These are phyloP conservation scores for Triglochin maritima DNA, from an alignment of 106 monocot species.

Conservation along the genomic window DNA sequence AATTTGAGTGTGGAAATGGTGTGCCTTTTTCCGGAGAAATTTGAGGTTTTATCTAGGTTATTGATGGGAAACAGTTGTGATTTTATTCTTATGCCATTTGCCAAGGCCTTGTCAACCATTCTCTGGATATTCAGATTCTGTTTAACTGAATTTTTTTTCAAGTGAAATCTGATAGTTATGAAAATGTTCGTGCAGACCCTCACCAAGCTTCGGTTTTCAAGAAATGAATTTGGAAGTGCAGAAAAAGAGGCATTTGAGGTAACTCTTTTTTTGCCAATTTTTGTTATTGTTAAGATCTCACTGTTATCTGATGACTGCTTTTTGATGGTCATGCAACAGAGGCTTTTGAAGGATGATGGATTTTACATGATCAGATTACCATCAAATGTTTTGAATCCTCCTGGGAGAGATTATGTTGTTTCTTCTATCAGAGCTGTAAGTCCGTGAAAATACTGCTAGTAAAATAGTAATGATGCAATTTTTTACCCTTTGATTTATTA, in stretches of 20 bases:
- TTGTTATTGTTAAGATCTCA: not conserved
- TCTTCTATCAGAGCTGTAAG: constrained; percentile 98
- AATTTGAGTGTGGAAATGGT: no score
- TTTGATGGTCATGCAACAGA: constrained; percentile 25
- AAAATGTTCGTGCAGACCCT: constrained; percentile 32
- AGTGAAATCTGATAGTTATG: no score
- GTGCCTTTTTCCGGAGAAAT: no score
- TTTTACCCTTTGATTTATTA: no score
- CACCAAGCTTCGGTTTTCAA: constrained; percentile 80
- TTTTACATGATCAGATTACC: constrained; percentile 80
- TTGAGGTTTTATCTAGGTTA: no score
- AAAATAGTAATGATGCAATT: no score
- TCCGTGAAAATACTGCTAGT: not conserved
- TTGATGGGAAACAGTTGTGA: no score
- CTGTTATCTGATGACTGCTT: not conserved
- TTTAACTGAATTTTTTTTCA: no score
- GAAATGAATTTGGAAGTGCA: constrained; percentile 37
- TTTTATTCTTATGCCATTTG: no score
- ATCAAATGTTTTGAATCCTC: constrained; percentile 68
- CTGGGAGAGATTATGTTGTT: constrained; percentile 62
- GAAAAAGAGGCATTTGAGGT: constrained; percentile 75
- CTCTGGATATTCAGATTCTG: no score
- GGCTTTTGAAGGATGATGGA: constrained; percentile 66
- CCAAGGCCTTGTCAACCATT: no score
- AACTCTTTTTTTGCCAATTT: not conserved